Base-by-base conservation (phyloP, 768 basidiomycete genomes). In the Artomyces pyxidatus region DNA sequence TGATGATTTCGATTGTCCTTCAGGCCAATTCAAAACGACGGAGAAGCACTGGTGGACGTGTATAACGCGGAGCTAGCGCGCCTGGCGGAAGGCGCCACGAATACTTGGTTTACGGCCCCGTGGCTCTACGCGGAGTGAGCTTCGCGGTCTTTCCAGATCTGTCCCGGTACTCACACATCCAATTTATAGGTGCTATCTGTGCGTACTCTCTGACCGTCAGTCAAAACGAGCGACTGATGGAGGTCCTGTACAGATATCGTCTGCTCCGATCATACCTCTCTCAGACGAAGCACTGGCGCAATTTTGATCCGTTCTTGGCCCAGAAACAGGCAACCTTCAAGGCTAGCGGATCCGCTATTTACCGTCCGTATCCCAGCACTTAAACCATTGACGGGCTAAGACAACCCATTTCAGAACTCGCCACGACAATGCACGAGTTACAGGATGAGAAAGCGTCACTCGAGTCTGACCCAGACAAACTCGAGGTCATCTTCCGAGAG, bases 41-140 rank as follows among this genome's bases (percentile, higher is more conserved):
- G 85, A 1, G 88, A 85, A 41, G 61, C 78, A n/a, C 73, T 79
- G 45, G 68, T 79, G 4, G 72, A 78, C 0, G 66, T 73, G n/a
- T 98, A 92, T 68, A 97, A 99, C 56, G 58, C 67, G 0, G 84
- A 91, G 53, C 71, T 99, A 11, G 63, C 63, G 5, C 63, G 65
- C 0, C 72, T 88, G 1, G 67, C 68, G 0, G 63, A 69, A 23
- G 62, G 70, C 1, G 63, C 65, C 3, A 71, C 73, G 58, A 74
- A 82, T 51, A 87, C 85, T 0, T 99, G 95, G 95, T 92, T 90
- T 61, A 86, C 79, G 7, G 81, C 88, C 5, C 90, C 93, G 1
- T 99, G 95, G 95, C 74, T 99, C n/a, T 97, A 75, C 63, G 91
- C 92, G 49, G 95, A 97, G 84, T 96, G 70, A 56, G 85, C 67